Percentiles rank a stretch among this genome's conserved stretches.
phyloP scores from a whole-genome alignment of 1,284 basidiomycete genomes.

The Xerocomus minutiporus region DNA sequence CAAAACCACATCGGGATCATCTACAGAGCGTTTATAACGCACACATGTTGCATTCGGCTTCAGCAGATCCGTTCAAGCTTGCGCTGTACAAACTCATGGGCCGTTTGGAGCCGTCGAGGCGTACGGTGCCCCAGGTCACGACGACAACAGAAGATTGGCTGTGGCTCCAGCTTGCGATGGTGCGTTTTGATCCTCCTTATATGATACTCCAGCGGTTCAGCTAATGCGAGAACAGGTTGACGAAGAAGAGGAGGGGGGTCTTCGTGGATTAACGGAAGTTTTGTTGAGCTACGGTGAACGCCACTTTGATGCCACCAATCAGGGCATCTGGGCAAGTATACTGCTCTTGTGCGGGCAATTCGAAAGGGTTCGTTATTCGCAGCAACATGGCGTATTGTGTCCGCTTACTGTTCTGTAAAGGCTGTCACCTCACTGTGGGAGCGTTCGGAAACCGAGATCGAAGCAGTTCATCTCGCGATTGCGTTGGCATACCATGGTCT shows the following conservation, averaged over 20 bases:
- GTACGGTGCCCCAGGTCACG: slow-evolving; percentile 82
- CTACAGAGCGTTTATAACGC: slow-evolving; percentile 88
- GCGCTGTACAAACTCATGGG: slow-evolving; percentile 96
- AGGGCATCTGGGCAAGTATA: slow-evolving; percentile 85
- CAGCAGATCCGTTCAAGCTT: slow-evolving; percentile 91
- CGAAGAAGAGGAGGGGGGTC: slow-evolving; percentile 74
- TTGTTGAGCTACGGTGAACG: slow-evolving; percentile 85
- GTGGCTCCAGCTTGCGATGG: slow-evolving; percentile 94
- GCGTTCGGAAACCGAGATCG: slow-evolving; percentile 82
- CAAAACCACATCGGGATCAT: slow-evolving; percentile 79
- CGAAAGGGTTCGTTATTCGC: slow-evolving; percentile 62
- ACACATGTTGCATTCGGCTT: slow-evolving; percentile 83
- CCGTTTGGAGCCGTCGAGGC: slow-evolving; percentile 79
- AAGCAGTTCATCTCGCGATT: slow-evolving; percentile 93
- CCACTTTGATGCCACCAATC: slow-evolving; percentile 77
- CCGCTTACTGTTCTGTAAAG: neutral
- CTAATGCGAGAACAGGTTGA: slow-evolving; percentile 47
- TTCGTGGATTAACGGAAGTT: slow-evolving; percentile 77
- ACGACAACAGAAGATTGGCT: slow-evolving; percentile 97
- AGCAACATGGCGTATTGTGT: neutral
- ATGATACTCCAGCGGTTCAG: neutral
- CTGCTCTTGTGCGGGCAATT: slow-evolving; percentile 92
- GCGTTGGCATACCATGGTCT: slow-evolving; percentile 93
- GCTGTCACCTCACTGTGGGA: slow-evolving; percentile 87
- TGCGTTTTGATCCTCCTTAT: slow-evolving; percentile 18